Base-by-base conservation (phyloP, 2,329 filamentous ascomycete genomes). In the Aspergillus sclerotialis region DNA sequence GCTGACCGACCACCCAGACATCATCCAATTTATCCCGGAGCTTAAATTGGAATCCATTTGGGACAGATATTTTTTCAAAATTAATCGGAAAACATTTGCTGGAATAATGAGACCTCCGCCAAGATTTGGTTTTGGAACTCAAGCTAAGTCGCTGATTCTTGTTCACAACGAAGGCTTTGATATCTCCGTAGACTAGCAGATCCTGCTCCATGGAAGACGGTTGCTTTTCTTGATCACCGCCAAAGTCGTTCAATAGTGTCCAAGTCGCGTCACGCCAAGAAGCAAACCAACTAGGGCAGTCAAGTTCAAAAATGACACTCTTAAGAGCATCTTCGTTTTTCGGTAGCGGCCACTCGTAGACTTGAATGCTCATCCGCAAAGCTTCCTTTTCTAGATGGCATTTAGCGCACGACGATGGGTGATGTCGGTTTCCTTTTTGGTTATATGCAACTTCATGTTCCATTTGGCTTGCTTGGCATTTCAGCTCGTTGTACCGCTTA, bases 301-400 rank as follows among this genome's bases (percentile, higher is more conserved):
- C 26, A 0, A 78, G 51, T 39, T 78, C 74, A 32, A 78, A 78
- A 0, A 77, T 56, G 0, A 64, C 56, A 1, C 68, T 55, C 35
- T 69, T 66, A 0, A 59, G 56, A 5, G 55, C 18, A 0, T 34
- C 4, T 0, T 31, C 2, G 0, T 56, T 10, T 0, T 32, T 21
- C 0, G 73, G 68, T 0, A 79, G 53, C 0, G 75, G 74, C 72
- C 72, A 76, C 42, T 80, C 75, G 38, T 73, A 58, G 4, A 73
- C 48, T 0, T 29, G 1, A 7, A 81, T 76, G 0, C 11, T 21
- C 0, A 79, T 31, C 1, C 26, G 1, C 0, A 55, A 21, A 1
- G 70, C 69, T 9, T 48, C 1, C 0, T 4, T 7, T 4, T 39
- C 24, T 0, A 55, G 37, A 0, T 2, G 2, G 42, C 71, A 76